phyloP scores from a whole-genome alignment of 1,284 basidiomycete species.

The Moesziomyces parantarcticus region DNA sequence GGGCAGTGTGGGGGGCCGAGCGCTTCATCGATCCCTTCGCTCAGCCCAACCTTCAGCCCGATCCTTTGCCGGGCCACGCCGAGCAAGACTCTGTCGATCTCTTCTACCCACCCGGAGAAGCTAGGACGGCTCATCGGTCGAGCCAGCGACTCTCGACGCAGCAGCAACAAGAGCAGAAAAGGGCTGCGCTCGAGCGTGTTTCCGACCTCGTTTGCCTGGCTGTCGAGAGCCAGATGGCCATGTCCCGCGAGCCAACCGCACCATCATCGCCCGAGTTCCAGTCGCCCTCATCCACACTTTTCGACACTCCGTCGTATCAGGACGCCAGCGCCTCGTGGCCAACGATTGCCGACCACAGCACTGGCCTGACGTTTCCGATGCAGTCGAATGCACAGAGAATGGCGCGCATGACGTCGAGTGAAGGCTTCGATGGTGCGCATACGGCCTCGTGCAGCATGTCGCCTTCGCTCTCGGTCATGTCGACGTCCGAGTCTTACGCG shows the following conservation, averaged over 20 bases:
- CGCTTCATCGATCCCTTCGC: conserved; percentile 29
- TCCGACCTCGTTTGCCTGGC: conserved; percentile 34
- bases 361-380: conserved; percentile 9
- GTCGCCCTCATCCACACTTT: conserved; percentile 14
- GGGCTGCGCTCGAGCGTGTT: conserved; percentile 28
- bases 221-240: conserved; percentile 14
- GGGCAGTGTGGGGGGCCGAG: not conserved
- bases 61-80: no score
- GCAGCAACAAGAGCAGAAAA: conserved; percentile 20
- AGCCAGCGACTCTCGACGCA: conserved; percentile 14
- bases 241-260: conserved; percentile 4
- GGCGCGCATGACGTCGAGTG: not conserved
- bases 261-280: conserved; percentile 15
- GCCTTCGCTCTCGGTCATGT: conserved; percentile 16
- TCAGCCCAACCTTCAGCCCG: not conserved
- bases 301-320: conserved; percentile 25
- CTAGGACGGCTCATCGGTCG: not conserved
- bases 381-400: not conserved
- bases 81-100: not conserved
- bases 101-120: not conserved
- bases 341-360: conserved; percentile 4
- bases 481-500: conserved; percentile 4
- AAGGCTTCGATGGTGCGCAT: not conserved
- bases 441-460: conserved; percentile 3
- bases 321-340: conserved; percentile 20